Conservation (phyloP, 768 basidiomycete species). For the Russula brevipes region DNA sequence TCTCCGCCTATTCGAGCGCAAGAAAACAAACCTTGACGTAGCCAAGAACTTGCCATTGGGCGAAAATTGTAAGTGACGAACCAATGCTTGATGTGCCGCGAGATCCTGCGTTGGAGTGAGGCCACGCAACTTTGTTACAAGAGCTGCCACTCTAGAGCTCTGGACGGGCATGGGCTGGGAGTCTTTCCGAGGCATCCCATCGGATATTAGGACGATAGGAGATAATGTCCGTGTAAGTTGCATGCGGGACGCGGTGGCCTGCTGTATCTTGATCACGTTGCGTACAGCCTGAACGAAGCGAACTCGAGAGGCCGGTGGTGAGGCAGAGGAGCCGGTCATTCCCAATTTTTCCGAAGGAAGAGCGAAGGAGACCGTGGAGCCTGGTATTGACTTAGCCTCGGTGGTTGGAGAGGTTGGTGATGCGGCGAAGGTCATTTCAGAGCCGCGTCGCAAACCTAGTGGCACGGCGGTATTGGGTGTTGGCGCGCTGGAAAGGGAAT, state of each 20-base stretch:
- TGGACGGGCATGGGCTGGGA: slow-evolving; percentile 34
- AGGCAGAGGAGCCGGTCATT: slow-evolving; percentile 25
- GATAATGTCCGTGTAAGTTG: slow-evolving; percentile 29
- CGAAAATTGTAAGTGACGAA: slow-evolving; percentile 70
- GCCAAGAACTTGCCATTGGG: slow-evolving; percentile 70
- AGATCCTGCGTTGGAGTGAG: slow-evolving; percentile 56
- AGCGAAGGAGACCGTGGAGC: slow-evolving; percentile 10
- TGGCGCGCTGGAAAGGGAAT: slow-evolving; percentile 12
- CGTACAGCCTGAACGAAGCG: slow-evolving; percentile 43
- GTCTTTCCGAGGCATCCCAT: slow-evolving; percentile 21
- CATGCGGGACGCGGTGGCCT: slow-evolving; percentile 30
- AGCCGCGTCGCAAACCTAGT: slow-evolving; percentile 15
- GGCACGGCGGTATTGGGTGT: slow-evolving; percentile 14
- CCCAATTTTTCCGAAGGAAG: slow-evolving; percentile 24
- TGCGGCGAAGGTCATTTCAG: slow-evolving; percentile 23
- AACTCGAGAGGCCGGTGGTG: slow-evolving; percentile 28
- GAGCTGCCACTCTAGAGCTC: slow-evolving; percentile 48
- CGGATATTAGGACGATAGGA: slow-evolving; percentile 25
- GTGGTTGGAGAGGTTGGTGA: slow-evolving; percentile 26
- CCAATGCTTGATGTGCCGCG: slow-evolving; percentile 60
- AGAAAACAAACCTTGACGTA: slow-evolving; percentile 51
- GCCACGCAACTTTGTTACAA: slow-evolving; percentile 52
- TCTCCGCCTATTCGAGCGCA: background rate
- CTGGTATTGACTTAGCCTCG: slow-evolving; percentile 5
- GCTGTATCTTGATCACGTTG: slow-evolving; percentile 41